Conservation (phyloP, 2,329 filamentous ascomycete species). For the Boeremia lycopersici region DNA sequence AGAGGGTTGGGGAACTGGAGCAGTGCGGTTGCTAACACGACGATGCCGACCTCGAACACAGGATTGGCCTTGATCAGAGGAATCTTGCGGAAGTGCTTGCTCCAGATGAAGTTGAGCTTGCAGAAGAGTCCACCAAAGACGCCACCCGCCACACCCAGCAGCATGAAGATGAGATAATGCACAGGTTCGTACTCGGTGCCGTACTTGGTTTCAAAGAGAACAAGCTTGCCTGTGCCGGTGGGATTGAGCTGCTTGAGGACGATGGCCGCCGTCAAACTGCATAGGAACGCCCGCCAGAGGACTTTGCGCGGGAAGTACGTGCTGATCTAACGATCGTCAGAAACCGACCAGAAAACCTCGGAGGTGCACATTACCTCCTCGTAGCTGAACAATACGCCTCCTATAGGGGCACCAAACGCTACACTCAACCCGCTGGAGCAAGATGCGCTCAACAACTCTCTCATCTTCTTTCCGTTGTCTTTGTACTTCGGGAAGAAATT, state of each 20-base stretch:
- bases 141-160: conserved; percentile 63
- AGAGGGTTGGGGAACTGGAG: conserved; percentile 64
- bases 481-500: conserved; percentile 61
- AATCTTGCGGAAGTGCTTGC: conserved; percentile 60
- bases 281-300: conserved; percentile 66
- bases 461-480: conserved; percentile 63
- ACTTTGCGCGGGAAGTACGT: conserved; percentile 65
- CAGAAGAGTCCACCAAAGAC: conserved; percentile 65
- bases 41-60: conserved; percentile 61
- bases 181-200: conserved; percentile 60
- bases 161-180: conserved; percentile 63
- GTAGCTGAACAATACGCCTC: conserved; percentile 65
- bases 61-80: conserved; percentile 61
- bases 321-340: conserved; percentile 48
- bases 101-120: conserved; percentile 63
- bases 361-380: conserved; percentile 48
- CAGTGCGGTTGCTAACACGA: conserved; percentile 60
- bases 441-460: conserved; percentile 63
- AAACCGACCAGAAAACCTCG: neutral
- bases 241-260: conserved; percentile 64
- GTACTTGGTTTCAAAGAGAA: conserved; percentile 66
- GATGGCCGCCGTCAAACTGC: conserved; percentile 62
- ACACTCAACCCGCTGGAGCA: conserved; percentile 65
- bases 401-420: conserved; percentile 67
- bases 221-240: conserved; percentile 64